Conservation (phyloP, 1,284 basidiomycete genomes). For the Boletus semigastroideus region DNA sequence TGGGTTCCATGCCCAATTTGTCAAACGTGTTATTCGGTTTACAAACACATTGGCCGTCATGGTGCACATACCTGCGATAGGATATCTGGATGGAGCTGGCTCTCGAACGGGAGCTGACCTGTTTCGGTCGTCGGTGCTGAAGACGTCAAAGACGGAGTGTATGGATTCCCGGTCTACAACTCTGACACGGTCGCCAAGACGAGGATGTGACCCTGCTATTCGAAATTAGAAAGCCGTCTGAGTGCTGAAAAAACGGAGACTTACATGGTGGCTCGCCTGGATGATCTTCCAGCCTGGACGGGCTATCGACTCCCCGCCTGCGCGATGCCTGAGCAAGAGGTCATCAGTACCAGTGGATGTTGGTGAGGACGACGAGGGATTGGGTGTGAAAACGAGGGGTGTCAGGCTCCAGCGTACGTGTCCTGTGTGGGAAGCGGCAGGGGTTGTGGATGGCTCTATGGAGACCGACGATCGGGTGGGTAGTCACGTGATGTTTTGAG, state of each 20-base stretch:
- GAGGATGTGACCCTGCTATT: slow-evolving; percentile 7
- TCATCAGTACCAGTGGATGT: slow-evolving; percentile 19
- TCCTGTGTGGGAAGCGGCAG: slow-evolving; percentile 13
- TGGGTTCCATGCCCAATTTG: slow-evolving; percentile 11
- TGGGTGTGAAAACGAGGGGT: slow-evolving; percentile 24
- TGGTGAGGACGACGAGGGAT: slow-evolving; percentile 11
- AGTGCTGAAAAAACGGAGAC: not conserved
- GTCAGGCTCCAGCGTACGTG: slow-evolving; percentile 26
- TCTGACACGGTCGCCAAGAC: slow-evolving; percentile 12
- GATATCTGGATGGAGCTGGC: slow-evolving; percentile 5
- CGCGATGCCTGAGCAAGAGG: slow-evolving; percentile 15
- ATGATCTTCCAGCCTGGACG: slow-evolving; percentile 8
- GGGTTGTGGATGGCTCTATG: slow-evolving; percentile 9
- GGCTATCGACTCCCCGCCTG: slow-evolving; percentile 5
- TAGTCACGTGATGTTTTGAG: slow-evolving; percentile 13
- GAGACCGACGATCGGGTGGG: slow-evolving; percentile 7
- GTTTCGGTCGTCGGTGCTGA: slow-evolving; percentile 20
- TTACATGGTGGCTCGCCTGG: slow-evolving; percentile 10
- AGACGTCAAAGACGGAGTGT: slow-evolving; percentile 32
- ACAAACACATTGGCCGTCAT: not conserved
- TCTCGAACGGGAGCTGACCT: slow-evolving; percentile 15
- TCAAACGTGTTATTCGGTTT: slow-evolving; percentile 5
- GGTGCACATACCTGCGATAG: slow-evolving; percentile 17
- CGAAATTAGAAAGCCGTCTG: slow-evolving; percentile 1
- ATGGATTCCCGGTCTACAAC: slow-evolving; percentile 25